Base-by-base conservation (phyloP, 257 asterid genomes). In the Gentiana dahurica region DNA sequence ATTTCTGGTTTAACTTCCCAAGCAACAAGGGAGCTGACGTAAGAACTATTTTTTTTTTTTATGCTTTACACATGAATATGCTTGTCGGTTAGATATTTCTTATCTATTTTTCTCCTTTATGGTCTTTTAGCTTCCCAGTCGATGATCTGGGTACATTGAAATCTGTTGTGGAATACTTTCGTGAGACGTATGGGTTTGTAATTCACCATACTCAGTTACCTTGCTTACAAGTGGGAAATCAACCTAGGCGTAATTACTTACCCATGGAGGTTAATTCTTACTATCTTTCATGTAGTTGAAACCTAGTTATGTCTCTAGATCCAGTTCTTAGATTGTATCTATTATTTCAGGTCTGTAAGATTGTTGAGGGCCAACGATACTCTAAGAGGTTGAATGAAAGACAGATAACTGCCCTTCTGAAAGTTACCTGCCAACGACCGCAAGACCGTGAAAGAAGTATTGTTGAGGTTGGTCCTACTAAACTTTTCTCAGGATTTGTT, bases 341-440 rank as follows among this genome's bases (percentile, higher is more conserved):
- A 46, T 39, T 67, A 24, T 24, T 68, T 33, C 56, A 91, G 98
- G 99, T 92, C 34, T 88, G 97, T 73, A 92, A 88, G 76, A 85
- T 92, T 52, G 99, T 92, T 0, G 94, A 78, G 62, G 99, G 99
- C 52, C 99, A 92, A 73, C 72, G 99, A 53, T 92, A 92, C 51
- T 85, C 99, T 0, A 92, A 88, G 78, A 80, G 95, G 67, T 71
- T 92, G 59, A 92, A 92, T 69, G 99, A 92, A 75, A 80, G 75
- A 33, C 99, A 92, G 77, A 88, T 88, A 46, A 88, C 99, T 60
- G 94, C 88, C 1, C 81, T 92, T 24, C 86, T 92, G 47, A 88
- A 77, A 60, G 99, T 92, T 60, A 92, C 99, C 2, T 92, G 99
- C 79, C 99, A 88, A 77, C 94, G 97, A 9, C 97, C 99, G 2